A percentile compares a stretch with the other conserved stretches of the same genome.
These are phyloP conservation scores for Gardenia jasminoides DNA, from an alignment of 257 asterid species.

Conservation along the genomic window DNA sequence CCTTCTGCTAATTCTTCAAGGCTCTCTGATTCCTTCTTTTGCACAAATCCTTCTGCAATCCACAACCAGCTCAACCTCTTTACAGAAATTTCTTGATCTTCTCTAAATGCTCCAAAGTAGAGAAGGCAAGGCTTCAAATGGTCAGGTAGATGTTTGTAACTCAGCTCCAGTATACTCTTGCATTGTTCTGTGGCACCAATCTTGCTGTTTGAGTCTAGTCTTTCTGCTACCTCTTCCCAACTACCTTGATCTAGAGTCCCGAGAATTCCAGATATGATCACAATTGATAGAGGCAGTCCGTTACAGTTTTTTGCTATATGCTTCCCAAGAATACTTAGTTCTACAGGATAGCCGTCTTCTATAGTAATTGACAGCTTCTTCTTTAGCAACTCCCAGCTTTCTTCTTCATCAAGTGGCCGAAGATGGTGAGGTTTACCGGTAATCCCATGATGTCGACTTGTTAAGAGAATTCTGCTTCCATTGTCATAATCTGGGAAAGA, in stretches of 20 bases:
- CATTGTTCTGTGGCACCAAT: neutral
- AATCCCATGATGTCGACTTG: neutral
- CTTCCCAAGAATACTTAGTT: no score
- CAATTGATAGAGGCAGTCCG: no score
- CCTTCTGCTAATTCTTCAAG: neutral
- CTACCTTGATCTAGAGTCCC: no score
- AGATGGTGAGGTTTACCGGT: neutral
- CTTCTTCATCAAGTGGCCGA: neutral
- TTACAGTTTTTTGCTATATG: no score
- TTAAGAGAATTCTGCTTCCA: constrained; percentile 16
- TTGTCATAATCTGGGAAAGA: constrained; percentile 7
- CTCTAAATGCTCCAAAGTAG: neutral
- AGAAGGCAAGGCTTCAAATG: neutral
- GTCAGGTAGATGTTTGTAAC: neutral
- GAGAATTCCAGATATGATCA: no score
- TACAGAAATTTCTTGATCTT: neutral
- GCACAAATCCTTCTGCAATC: neutral
- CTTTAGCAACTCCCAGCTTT: neutral
- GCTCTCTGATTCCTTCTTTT: neutral
- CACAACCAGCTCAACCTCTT: neutral
- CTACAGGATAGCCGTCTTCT: neutral
- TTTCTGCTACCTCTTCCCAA: no score
- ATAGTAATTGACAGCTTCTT: neutral
- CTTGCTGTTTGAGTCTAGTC: no score
- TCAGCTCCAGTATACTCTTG: neutral